Percentiles rank a stretch among this genome's conserved stretches.
phyloP scores from a whole-genome alignment of 2,329 filamentous ascomycete genomes.

The Stagonosporopsis vannaccii region DNA sequence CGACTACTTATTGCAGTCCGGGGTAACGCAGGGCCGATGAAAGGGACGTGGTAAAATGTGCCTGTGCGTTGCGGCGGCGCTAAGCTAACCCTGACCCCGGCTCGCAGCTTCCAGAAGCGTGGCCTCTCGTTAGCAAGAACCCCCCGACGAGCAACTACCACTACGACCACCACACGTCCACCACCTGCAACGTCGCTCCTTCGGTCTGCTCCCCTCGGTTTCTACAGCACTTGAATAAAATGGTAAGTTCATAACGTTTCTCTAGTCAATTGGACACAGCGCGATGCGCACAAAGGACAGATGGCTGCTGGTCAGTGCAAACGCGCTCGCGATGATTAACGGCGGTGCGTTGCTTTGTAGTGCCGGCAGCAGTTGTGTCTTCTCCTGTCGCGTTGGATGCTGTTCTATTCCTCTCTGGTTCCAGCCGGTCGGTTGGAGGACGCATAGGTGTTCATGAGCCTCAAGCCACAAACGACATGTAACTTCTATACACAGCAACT shows the following conservation, averaged over 20 bases:
- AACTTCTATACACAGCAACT: constrained; percentile 10
- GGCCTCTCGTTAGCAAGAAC: constrained; percentile 18
- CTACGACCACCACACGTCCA: constrained; percentile 12
- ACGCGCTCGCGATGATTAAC: constrained; percentile 1
- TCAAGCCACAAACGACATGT: not conserved
- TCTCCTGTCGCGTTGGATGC: not conserved
- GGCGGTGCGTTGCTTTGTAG: not conserved
- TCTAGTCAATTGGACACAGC: constrained; percentile 4
- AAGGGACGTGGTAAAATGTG: constrained; percentile 10
- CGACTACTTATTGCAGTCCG: constrained; percentile 2
- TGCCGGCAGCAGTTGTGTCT: not conserved
- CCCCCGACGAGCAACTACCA: constrained; percentile 10
- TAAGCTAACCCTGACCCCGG: constrained; percentile 11
- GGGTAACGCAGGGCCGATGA: constrained; percentile 16
- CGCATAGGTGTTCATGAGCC: not conserved
- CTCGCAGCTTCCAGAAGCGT: constrained; percentile 18
- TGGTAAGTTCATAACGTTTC: constrained; percentile 12
- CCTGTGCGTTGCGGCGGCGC: constrained; percentile 10
- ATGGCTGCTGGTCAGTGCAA: constrained; percentile 4
- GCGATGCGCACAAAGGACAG: constrained; percentile 10
- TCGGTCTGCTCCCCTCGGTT: constrained; percentile 16
- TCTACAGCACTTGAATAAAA: not conserved
- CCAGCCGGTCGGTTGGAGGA: not conserved
- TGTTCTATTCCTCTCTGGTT: not conserved
- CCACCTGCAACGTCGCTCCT: constrained; percentile 6